Evolutionary conservation across 192 early-diverging fungal species (phyloP), one percentile per base, ranked within the genome.

Genomic region (Hyaloraphidium curvatum): DNA sequence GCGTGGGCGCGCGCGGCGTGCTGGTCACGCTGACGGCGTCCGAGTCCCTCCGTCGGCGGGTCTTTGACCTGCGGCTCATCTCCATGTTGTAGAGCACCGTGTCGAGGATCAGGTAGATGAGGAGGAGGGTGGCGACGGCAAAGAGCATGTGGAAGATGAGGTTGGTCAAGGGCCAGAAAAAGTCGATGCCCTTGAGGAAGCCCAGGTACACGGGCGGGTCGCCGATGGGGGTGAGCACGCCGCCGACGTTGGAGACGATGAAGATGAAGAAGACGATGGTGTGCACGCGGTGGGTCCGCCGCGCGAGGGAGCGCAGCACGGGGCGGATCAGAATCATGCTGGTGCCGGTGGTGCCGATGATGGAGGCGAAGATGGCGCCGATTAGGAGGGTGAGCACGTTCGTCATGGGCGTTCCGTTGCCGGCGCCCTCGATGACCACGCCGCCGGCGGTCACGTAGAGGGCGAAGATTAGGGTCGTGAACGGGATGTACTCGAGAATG

Each of bases 141-240:
- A 48, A 48, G 23, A 19, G 7, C 17, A 25, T 48, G 23, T 14
- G 43, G 23, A 25, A 9, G 5, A 11, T 19, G 43, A 14, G 25
- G 5, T 48, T 5, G 7, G 23, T 11, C 23, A 48, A 25, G 14
- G 43, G 43, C 43, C 43, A 48, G 43, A 48, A 48, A 25, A 48
- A 48, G 23, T 48, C 43, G 5, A 48, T 25, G 43, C 43, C 35
- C 43, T 48, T 48, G 43, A 48, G 43, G 43, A 48, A 48, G 43
- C 43, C 43, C 7, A 48, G 11, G 43, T 22, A 48, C 17, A 48
- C 43, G 7, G 43, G 43, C 7, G 43, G 43, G 43, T 48, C 25
- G 43, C 43, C 43, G 43, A 48, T 25, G 14, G 11, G 23, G 14
- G 43, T 25, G 4, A 19, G 43, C n/a, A n/a, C n/a, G n/a, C n/a